A percentile compares a stretch with the other conserved stretches of the same genome.
These are phyloP conservation scores for Aspergillus quadrilineatus DNA, from an alignment of 2,329 filamentous ascomycete species.

Conservation along the genomic window DNA sequence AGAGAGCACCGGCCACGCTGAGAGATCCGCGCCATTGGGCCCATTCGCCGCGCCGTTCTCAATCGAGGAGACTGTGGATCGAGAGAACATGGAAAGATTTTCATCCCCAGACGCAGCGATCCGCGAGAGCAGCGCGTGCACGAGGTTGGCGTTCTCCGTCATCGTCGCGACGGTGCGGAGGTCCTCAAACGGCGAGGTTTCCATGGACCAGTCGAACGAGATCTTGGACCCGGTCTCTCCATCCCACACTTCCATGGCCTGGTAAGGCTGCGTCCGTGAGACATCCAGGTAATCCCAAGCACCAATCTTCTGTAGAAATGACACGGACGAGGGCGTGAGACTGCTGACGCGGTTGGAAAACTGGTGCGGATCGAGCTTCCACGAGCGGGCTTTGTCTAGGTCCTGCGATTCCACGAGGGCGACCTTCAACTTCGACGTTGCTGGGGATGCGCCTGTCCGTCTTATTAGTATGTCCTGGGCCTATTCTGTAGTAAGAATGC, in stretches of 20 bases:
- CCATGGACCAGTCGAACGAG: slow-evolving; percentile 74
- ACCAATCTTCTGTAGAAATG: slow-evolving; percentile 77
- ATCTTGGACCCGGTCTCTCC: slow-evolving; percentile 84
- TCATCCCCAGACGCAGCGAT: slow-evolving; percentile 64
- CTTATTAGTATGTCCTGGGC: slow-evolving; percentile 6
- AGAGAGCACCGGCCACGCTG: slow-evolving; percentile 81
- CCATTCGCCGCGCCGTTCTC: slow-evolving; percentile 70
- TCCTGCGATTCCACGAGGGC: slow-evolving; percentile 91
- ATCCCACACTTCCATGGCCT: slow-evolving; percentile 99
- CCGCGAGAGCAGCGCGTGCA: slow-evolving; percentile 70
- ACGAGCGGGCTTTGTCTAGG: slow-evolving; percentile 66
- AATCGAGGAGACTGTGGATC: slow-evolving; percentile 77
- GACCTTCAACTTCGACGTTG: slow-evolving; percentile 74
- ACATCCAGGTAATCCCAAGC: slow-evolving; percentile 76
- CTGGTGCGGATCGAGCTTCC: slow-evolving; percentile 63
- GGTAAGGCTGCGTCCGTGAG: slow-evolving; percentile 77
- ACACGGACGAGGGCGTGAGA: slow-evolving; percentile 82
- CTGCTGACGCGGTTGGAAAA: slow-evolving; percentile 97
- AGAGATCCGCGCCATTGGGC: slow-evolving; percentile 69
- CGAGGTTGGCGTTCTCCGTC: slow-evolving; percentile 91
- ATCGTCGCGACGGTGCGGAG: slow-evolving; percentile 81
- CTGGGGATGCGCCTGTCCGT: slow-evolving; percentile 67
- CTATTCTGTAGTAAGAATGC: background rate
- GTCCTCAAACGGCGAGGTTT: slow-evolving; percentile 48
- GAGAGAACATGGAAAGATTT: slow-evolving; percentile 68